Conservation (phyloP, 1,284 basidiomycete species). For the Albatrellus sp. region DNA sequence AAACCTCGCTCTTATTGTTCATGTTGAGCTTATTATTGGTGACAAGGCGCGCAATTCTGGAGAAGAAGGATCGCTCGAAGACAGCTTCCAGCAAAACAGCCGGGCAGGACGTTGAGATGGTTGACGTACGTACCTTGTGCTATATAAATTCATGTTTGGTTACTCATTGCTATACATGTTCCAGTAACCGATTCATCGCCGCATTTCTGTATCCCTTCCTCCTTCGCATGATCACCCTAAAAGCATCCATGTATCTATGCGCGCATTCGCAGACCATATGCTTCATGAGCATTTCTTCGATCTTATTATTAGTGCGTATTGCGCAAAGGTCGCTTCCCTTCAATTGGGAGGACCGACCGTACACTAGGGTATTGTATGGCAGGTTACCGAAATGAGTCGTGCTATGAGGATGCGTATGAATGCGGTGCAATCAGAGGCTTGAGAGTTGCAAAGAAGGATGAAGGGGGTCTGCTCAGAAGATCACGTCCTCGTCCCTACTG, state of each 20-base stretch:
- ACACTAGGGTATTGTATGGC: no score
- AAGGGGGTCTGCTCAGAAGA: constrained; percentile 45
- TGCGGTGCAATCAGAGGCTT: no score
- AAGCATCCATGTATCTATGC: constrained; percentile 39
- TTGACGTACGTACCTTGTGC: constrained; percentile 43
- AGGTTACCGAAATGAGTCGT: no score
- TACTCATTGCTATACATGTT: constrained; percentile 8
- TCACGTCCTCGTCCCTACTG: constrained; percentile 84
- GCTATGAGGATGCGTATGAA: not conserved
- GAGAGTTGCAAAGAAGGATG: no score
- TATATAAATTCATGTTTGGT: not conserved
- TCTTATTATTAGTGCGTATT: no score
- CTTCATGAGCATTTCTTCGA: constrained; percentile 23
- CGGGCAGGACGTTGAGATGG: constrained; percentile 60
- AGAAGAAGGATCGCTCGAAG: constrained; percentile 72
- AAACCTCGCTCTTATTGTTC: not conserved
- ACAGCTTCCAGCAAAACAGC: constrained; percentile 17
- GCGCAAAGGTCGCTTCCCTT: not conserved
- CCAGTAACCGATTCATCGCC: constrained; percentile 21
- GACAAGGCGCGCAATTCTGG: constrained; percentile 63
- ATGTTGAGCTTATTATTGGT: not conserved
- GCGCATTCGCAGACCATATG: constrained; percentile 36
- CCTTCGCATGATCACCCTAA: constrained; percentile 31
- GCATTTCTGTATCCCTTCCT: constrained; percentile 11
- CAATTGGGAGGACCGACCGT: no score